phyloP scores from a whole-genome alignment of 23 red algal genomes.

The Gracilaria caudata region DNA sequence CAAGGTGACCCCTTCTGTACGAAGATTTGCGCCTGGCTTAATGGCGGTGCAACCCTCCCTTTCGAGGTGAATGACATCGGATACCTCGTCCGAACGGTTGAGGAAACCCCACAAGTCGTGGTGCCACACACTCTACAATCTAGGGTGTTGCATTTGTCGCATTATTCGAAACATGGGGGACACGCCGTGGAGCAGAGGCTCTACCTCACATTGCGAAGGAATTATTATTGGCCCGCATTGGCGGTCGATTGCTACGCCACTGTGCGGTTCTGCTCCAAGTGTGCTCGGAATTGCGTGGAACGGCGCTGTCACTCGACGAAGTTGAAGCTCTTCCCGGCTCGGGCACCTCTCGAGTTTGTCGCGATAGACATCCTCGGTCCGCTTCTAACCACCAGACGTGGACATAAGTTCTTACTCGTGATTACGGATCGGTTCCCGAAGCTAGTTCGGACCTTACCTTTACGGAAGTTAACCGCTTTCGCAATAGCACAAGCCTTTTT shows the following conservation, averaged over 20 bases:
- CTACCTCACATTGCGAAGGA: neutral
- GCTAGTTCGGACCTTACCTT: conserved; percentile 35
- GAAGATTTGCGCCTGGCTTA: neutral
- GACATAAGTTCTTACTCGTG: conserved; percentile 38
- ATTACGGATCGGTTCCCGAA: conserved; percentile 45
- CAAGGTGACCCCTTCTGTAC: conserved; percentile 5
- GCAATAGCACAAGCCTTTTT: too few relatives aligned
- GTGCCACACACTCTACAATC: too few relatives aligned
- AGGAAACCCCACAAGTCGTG: too few relatives aligned
- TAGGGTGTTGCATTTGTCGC: too few relatives aligned
- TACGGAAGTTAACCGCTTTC: conserved; percentile 27
- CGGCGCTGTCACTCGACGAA: neutral
- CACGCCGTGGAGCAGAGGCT: neutral
- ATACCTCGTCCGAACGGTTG: too few relatives aligned
- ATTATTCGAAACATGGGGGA: neutral
- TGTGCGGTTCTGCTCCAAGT: neutral
- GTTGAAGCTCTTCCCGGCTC: conserved; percentile 23
- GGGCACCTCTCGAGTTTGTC: neutral
- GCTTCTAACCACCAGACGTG: conserved; percentile 7
- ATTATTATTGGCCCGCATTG: conserved; percentile 12
- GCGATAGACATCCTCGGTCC: conserved; percentile 44
- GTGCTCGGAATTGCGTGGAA: conserved; percentile 25
- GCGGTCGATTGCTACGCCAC: conserved; percentile 27
- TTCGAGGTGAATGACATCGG: too few relatives aligned
- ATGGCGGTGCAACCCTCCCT: neutral